Evolutionary conservation across 2,329 filamentous ascomycete species (phyloP), one percentile per base, ranked within the genome.

Genomic region (Phyllosticta citriasiana): DNA sequence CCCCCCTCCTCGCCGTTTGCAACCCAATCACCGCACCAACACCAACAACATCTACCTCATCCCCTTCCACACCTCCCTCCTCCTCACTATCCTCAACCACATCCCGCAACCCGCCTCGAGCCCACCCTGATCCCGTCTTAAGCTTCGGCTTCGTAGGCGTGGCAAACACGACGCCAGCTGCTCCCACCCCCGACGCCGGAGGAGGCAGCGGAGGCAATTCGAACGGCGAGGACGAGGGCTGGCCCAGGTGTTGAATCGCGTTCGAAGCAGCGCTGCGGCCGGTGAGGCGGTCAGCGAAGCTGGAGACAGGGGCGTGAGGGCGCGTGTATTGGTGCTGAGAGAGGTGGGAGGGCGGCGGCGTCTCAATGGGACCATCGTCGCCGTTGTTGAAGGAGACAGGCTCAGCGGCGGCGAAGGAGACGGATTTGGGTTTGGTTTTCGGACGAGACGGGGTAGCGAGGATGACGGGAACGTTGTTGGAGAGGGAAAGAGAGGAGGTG

Each of bases 391-490:
- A 55, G 73, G 19, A 22, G 19, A 22, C 19, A 22, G 19, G 19
- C 19, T 22, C 19, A 22, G 72, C 53, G 70, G 72, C 53, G 74
- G 73, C 3, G 74, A 76, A 14, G 77, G 77, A 57, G 77, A 47
- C 40, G 14, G 40, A n/a, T n/a, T 47, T 47, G 14, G 6, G 40
- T n/a, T 47, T 47, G 40, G 40, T 3, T 7, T n/a, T 16, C 12
- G 40, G 14, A 5, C 40, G 40, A 6, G 40, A 47, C 14, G 40
- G 40, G 14, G 40, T 47, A n/a, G 40, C 40, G 16, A 47, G 16
- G 40, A 47, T 14, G 16, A 14, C 35, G 35, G 35, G 12, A 1
- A 40, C 0, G 33, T 4, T 16, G 40, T 3, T n/a, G 40, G 40
- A 14, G 19, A 40, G 9, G 9, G 33, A 12, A 12, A 14, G 33